A percentile compares a stretch with the other conserved stretches of the same genome.
Evolutionary conservation across 2,329 filamentous ascomycete species (phyloP).

Genomic region (Fusarium caatingaense): DNA sequence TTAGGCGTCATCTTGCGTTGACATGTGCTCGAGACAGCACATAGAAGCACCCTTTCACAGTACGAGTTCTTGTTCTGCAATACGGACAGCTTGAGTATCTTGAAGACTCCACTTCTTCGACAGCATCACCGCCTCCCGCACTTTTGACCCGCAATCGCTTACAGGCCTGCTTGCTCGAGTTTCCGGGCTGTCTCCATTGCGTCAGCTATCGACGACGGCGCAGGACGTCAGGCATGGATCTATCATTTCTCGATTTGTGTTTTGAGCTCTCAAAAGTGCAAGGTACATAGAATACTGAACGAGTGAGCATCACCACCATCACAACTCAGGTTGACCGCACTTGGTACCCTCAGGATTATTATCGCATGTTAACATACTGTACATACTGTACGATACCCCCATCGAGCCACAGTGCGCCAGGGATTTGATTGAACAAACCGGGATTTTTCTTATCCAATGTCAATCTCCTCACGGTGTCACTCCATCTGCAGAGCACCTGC

Average conservation of each 20-base stretch:
- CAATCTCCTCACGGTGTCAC: conserved; percentile 34
- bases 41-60: conserved; percentile 14
- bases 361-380: conserved; percentile 10
- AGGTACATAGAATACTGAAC: background rate
- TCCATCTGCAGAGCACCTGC: conserved; percentile 26
- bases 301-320: conserved; percentile 11
- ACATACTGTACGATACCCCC: conserved; percentile 6
- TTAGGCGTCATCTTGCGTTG: background rate
- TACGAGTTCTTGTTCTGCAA: conserved; percentile 26
- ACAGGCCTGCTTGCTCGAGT: conserved; percentile 22
- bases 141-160: conserved; percentile 33
- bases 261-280: background rate
- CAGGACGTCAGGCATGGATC: conserved; percentile 14
- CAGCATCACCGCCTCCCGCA: conserved; percentile 40
- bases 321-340: conserved; percentile 10
- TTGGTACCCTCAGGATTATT: conserved; percentile 17
- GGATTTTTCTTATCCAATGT: conserved; percentile 34
- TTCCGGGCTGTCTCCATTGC: conserved; percentile 36
- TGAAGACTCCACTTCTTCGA: conserved; percentile 25
- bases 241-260: conserved; percentile 15
- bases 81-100: conserved; percentile 22
- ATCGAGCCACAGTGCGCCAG: conserved; percentile 15
- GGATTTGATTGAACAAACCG: conserved; percentile 25
- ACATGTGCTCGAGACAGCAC: background rate
- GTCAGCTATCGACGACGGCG: conserved; percentile 32